phyloP scores from a whole-genome alignment of 768 basidiomycete genomes.

The Auricularia cornea region DNA sequence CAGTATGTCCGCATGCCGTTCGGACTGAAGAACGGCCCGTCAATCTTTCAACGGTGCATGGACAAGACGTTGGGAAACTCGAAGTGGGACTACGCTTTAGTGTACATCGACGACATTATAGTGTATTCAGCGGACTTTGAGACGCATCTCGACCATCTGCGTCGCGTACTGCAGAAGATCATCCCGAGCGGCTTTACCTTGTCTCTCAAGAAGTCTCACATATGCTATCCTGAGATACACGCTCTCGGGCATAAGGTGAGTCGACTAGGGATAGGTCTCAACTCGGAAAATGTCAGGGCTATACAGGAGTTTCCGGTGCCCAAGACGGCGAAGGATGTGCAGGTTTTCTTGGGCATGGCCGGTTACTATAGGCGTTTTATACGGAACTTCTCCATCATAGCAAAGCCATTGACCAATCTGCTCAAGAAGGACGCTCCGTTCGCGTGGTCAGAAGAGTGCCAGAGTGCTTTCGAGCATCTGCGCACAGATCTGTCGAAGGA shows the following conservation, averaged over 20 bases:
- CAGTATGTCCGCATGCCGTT: constrained; percentile 38
- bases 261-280: constrained; percentile 18
- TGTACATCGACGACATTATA: background rate
- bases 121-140: background rate
- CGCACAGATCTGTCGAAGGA: background rate
- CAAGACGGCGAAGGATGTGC: constrained; percentile 11
- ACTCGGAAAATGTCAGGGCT: constrained; percentile 24
- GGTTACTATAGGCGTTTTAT: constrained; percentile 27
- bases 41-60: background rate
- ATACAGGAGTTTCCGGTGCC: constrained; percentile 24
- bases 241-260: background rate
- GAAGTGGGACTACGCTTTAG: background rate
- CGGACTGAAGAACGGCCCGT: constrained; percentile 18
- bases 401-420: background rate
- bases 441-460: background rate
- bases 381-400: constrained; percentile 17
- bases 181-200: background rate
- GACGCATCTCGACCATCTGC: background rate
- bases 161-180: background rate
- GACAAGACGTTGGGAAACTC: background rate
- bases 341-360: constrained; percentile 20
- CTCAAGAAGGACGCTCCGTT: background rate
- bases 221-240: background rate
- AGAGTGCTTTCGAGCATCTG: background rate
- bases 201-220: background rate